A percentile compares a stretch with the other conserved stretches of the same genome.
Conservation (phyloP, 805 yeast genomes). For the Saturnispora sekii region DNA sequence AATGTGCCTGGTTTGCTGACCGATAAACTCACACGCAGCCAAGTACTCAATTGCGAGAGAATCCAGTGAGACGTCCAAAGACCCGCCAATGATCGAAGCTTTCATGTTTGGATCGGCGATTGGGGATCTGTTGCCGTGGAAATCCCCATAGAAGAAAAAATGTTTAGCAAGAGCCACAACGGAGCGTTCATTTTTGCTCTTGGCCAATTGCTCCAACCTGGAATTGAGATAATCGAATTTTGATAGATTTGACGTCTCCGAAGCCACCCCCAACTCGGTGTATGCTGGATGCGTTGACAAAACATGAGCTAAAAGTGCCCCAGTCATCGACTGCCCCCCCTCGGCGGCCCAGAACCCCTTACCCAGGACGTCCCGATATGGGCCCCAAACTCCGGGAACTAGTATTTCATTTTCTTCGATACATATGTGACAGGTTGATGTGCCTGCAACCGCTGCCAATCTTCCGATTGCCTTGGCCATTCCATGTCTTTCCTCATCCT, state of each 20-base stretch:
- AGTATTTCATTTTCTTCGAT: constrained; percentile 77
- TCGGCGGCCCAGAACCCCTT: constrained; percentile 91
- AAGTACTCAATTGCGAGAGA: constrained; percentile 78
- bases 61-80: constrained; percentile 82
- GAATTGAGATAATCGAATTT: constrained; percentile 78
- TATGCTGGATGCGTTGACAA: constrained; percentile 84
- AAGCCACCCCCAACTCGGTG: constrained; percentile 53
- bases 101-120: constrained; percentile 91
- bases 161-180: constrained; percentile 77
- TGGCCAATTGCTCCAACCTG: constrained; percentile 56
- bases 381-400: constrained; percentile 98
- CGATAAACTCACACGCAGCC: constrained; percentile 95
- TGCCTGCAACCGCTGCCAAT: constrained; percentile 96
- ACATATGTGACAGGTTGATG: constrained; percentile 93
- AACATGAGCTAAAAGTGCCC: constrained; percentile 85
- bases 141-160: constrained; percentile 89
- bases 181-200: constrained; percentile 49
- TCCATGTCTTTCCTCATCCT: constrained; percentile 35
- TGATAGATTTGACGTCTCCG: constrained; percentile 61
- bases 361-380: constrained; percentile 89
- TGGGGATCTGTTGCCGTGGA: constrained; percentile 96
- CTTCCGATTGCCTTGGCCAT: constrained; percentile 67
- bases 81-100: constrained; percentile 84
- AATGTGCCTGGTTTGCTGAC: constrained; percentile 94
- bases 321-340: constrained; percentile 98